Conservation (phyloP, 345 rosid genomes). For the Raphanus raphanistrum region DNA sequence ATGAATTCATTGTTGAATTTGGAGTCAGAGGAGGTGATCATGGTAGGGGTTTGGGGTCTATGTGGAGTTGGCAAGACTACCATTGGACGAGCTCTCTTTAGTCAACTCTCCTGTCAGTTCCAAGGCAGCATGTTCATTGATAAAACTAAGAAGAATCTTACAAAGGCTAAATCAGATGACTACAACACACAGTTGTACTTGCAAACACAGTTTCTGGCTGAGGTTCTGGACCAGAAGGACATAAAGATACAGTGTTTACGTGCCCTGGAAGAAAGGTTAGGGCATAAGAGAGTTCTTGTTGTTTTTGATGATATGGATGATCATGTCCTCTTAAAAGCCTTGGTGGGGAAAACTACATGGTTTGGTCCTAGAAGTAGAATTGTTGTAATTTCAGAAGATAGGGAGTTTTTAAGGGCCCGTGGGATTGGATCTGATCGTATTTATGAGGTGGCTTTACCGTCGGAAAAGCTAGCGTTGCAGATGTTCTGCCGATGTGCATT, state of each 20-base stretch:
- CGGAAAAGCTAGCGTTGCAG: background rate
- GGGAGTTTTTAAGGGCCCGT: background rate
- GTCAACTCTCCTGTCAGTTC: constrained; percentile 1
- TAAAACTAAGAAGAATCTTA: background rate
- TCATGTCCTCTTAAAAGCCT: background rate
- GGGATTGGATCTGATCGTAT: background rate
- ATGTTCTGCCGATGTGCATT: constrained; percentile 4
- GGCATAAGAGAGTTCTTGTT: constrained; percentile 3
- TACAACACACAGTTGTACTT: background rate
- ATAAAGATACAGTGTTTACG: background rate
- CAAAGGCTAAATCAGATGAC: background rate
- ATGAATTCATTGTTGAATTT: background rate
- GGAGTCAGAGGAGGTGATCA: background rate
- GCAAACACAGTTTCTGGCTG: background rate
- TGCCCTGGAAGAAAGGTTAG: background rate
- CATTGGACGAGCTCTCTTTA: constrained; percentile 2
- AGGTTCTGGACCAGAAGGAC: background rate
- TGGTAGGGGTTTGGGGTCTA: constrained; percentile 8
- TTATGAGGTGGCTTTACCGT: background rate
- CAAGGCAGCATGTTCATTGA: background rate
- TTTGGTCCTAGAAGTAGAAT: background rate
- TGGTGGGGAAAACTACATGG: background rate
- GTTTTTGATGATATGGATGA: constrained; percentile 11
- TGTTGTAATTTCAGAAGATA: background rate
- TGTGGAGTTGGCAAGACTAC: constrained; percentile 11